Conservation (phyloP, 2,329 filamentous ascomycete genomes). For the Neonectria ditissima region DNA sequence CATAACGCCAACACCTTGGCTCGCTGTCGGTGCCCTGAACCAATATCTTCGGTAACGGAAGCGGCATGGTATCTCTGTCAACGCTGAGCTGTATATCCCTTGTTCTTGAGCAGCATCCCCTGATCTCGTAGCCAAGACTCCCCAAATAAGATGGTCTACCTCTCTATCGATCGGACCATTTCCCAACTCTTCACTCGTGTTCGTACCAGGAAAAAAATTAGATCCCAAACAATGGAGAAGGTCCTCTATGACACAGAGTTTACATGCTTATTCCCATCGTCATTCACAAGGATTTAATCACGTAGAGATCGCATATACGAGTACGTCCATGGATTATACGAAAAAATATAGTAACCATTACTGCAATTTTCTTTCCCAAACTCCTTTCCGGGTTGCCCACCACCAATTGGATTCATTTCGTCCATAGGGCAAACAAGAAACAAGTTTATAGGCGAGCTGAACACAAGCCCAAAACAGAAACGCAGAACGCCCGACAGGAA, state of each 20-base stretch:
- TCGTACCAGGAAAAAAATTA: no score
- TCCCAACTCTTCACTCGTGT: no score
- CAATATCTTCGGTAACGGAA: not conserved
- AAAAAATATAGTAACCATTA: constrained; percentile 5
- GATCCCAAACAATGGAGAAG: no score
- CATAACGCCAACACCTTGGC: not conserved
- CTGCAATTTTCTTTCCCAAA: constrained; percentile 20
- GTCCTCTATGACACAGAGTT: no score
- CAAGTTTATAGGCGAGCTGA: constrained; percentile 12
- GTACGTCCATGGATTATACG: constrained; percentile 4
- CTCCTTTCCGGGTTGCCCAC: constrained; percentile 19
- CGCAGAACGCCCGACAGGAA: constrained; percentile 17
- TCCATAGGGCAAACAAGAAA: constrained; percentile 19
- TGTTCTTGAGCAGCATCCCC: not conserved
- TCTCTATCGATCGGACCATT: no score
- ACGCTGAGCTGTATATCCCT: not conserved
- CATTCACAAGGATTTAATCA: not conserved
- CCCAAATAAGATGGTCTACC: no score
- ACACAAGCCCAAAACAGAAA: constrained; percentile 20
- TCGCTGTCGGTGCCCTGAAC: not conserved
- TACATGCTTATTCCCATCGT: not conserved
- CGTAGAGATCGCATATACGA: not conserved
- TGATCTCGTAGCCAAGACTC: no score
- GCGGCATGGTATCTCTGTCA: not conserved
- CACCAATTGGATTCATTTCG: constrained; percentile 16